These are phyloP conservation scores for Spathaspora hagerdaliae DNA, from an alignment of 805 yeast species.

Conservation along the genomic window DNA sequence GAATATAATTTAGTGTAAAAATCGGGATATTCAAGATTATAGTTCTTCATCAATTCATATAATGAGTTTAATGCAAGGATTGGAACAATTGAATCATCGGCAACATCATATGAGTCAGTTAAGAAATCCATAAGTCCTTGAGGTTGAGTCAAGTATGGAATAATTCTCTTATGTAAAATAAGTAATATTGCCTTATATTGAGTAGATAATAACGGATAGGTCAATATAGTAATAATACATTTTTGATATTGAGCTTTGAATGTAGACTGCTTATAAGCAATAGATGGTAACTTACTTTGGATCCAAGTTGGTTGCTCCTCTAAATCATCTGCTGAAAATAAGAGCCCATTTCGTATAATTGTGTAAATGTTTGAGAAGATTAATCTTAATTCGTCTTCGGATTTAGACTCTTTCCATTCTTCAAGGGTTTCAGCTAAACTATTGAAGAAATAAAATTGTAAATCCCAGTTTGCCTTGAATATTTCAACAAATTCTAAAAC, in stretches of 20 bases:
- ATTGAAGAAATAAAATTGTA: constrained; percentile 69
- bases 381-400: constrained; percentile 12
- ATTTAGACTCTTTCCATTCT: constrained; percentile 16
- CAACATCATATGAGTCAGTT: constrained; percentile 71
- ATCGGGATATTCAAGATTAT: constrained; percentile 88
- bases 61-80: constrained; percentile 83
- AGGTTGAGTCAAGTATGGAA: constrained; percentile 78
- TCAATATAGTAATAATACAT: constrained; percentile 57
- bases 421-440: constrained; percentile 31
- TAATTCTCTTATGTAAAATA: constrained; percentile 76
- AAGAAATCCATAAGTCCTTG: constrained; percentile 88
- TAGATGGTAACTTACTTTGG: constrained; percentile 29
- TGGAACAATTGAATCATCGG: constrained; percentile 49
- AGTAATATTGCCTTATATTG: constrained; percentile 70
- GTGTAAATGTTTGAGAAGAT: constrained; percentile 40
- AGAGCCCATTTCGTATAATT: constrained; percentile 26
- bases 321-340: constrained; percentile 16
- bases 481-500: constrained; percentile 53
- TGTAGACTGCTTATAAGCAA: constrained; percentile 33
- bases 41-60: constrained; percentile 75
- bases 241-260: constrained; percentile 69
- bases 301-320: constrained; percentile 26
- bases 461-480: constrained; percentile 63
- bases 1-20: constrained; percentile 81
- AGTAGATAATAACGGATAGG: constrained; percentile 40